phyloP scores from a whole-genome alignment of 169 alveolate species.

The Plasmodium ovale region DNA sequence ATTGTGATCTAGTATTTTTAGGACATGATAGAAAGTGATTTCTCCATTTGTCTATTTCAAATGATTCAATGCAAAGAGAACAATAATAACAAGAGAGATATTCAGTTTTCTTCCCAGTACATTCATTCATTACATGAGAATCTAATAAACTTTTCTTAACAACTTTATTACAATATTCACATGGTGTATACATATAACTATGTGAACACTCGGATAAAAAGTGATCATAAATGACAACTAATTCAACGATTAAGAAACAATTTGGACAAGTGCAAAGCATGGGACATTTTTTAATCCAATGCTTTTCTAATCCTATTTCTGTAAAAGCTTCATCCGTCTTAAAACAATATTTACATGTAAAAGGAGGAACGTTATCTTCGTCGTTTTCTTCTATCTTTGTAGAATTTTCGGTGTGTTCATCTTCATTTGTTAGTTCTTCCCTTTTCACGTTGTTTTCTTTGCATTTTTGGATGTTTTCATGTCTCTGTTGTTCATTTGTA shows the following conservation, averaged over 20 bases:
- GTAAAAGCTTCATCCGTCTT: slow-evolving; percentile 67
- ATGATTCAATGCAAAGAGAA: slow-evolving; percentile 72
- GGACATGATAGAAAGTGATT: slow-evolving; percentile 68
- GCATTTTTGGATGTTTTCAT: slow-evolving; percentile 2
- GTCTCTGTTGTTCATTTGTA: slow-evolving; percentile 10
- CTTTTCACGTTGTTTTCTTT: slow-evolving; percentile 12
- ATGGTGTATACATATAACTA: slow-evolving; percentile 66
- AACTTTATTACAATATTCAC: slow-evolving; percentile 68
- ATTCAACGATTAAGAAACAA: slow-evolving; percentile 73
- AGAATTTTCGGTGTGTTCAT: slow-evolving; percentile 38
- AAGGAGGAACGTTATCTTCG: slow-evolving; percentile 36
- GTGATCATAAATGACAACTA: slow-evolving; percentile 76
- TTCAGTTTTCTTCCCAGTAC: slow-evolving; percentile 63
- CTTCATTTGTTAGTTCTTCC: slow-evolving; percentile 1
- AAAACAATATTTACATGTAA: slow-evolving; percentile 74
- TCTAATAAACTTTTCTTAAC: slow-evolving; percentile 63
- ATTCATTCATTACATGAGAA: slow-evolving; percentile 69
- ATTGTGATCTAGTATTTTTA: slow-evolving; percentile 59
- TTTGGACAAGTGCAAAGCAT: slow-evolving; percentile 76
- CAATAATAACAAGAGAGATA: slow-evolving; percentile 72
- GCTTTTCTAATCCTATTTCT: slow-evolving; percentile 76
- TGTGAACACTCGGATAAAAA: slow-evolving; percentile 74
- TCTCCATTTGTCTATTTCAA: slow-evolving; percentile 74
- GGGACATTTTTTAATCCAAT: slow-evolving; percentile 74
- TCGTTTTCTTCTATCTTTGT: slow-evolving; percentile 46